phyloP scores from a whole-genome alignment of 257 asterid species.

The Penstemon newberryi region DNA sequence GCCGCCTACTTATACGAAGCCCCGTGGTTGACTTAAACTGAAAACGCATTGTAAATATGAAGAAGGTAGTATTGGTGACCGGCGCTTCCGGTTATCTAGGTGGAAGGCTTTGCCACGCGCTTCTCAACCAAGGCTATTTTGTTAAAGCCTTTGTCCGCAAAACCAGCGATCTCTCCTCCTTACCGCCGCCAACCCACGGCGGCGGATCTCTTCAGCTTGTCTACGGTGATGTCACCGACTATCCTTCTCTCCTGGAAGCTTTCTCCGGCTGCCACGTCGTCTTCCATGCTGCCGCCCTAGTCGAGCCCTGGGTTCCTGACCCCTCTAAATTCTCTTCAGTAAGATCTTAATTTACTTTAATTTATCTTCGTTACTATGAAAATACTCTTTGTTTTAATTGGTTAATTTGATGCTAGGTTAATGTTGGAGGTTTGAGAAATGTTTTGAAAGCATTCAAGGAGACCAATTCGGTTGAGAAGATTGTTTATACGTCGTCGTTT shows the following conservation, averaged over 20 bases:
- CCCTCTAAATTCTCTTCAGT: constrained; percentile 64
- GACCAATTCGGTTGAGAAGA: constrained; percentile 58
- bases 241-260: constrained; percentile 67
- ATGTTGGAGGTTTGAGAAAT: constrained; percentile 88
- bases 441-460: constrained; percentile 69
- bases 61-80: constrained; percentile 71
- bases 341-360: constrained; percentile 16
- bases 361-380: background rate
- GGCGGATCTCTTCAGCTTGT: constrained; percentile 58
- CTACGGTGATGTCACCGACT: constrained; percentile 88
- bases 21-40: background rate
- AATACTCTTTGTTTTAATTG: background rate
- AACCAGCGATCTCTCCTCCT: constrained; percentile 67
- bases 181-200: constrained; percentile 47
- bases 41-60: constrained; percentile 29
- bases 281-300: constrained; percentile 89
- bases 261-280: constrained; percentile 73
- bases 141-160: constrained; percentile 87
- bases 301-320: constrained; percentile 95
- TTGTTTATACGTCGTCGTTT: constrained; percentile 85
- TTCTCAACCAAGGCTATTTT: constrained; percentile 63
- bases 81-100: constrained; percentile 96
- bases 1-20: too few relatives aligned
- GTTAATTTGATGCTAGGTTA: constrained; percentile 48
- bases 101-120: constrained; percentile 78